Percentiles rank a stretch among this genome's conserved stretches.
Evolutionary conservation across 225 moss, liverwort and hornwort species (phyloP).

Genomic region (Anthoceros angustus): DNA sequence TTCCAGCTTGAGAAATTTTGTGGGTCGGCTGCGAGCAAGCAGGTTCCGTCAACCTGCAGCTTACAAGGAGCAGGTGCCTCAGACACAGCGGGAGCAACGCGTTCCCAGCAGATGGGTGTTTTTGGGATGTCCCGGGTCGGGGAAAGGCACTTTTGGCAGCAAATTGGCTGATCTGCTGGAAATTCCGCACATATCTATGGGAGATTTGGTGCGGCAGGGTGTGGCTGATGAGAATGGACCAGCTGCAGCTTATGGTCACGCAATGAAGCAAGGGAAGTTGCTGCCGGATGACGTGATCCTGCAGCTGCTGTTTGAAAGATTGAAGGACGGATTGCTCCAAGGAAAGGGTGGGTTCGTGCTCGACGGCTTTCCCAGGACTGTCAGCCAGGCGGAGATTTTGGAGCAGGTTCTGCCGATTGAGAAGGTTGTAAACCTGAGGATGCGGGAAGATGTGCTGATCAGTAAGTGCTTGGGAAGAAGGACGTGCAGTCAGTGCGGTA

Average conservation of each 20-base stretch:
- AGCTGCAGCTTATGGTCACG: not conserved
- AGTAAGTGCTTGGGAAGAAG: not conserved
- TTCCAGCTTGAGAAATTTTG: too few species aligned
- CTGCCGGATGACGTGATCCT: not conserved
- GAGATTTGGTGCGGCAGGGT: constrained; percentile 72
- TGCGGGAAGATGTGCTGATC: not conserved
- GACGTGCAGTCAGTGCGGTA: not conserved
- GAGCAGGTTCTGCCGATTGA: not conserved
- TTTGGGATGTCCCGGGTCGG: constrained; percentile 75
- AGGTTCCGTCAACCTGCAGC: too few species aligned
- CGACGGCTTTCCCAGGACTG: not conserved
- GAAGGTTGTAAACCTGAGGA: not conserved
- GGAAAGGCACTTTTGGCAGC: constrained; percentile 78
- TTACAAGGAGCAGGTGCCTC: too few species aligned
- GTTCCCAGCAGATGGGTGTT: constrained; percentile 30
- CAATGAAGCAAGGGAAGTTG: not conserved
- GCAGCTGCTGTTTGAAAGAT: not conserved
- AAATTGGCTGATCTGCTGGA: constrained; percentile 58
- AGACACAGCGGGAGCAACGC: too few species aligned
- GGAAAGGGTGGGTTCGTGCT: not conserved
- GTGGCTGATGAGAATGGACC: constrained; percentile 14
- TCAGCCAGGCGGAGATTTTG: not conserved
- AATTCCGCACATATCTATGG: constrained; percentile 94
- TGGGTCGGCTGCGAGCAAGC: too few species aligned
- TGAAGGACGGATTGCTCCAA: not conserved